Conservation (phyloP, 352 stramenopile genomes). For the Globisporangium cystogenes region DNA sequence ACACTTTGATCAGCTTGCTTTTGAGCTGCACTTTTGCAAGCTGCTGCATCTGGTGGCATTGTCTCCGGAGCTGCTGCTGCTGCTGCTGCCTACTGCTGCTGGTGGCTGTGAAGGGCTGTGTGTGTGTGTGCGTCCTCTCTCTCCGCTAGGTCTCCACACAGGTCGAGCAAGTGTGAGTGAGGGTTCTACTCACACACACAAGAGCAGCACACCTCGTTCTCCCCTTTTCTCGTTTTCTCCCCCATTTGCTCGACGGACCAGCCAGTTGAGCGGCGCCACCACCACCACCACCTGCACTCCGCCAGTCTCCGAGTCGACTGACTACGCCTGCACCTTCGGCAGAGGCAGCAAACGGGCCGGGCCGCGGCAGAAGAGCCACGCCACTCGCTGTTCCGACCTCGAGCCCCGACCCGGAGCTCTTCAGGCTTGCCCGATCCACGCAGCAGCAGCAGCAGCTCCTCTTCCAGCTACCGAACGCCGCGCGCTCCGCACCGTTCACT, state of each 20-base stretch:
- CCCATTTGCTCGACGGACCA: conserved; percentile 1
- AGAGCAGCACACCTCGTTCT: background rate
- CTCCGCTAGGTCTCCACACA: background rate
- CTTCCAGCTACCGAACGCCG: background rate
- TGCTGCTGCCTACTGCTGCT: background rate
- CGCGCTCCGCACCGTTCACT: background rate
- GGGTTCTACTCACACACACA: background rate
- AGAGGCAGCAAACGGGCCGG: conserved; percentile 7
- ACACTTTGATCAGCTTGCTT: no score
- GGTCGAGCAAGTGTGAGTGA: background rate
- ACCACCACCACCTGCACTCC: background rate
- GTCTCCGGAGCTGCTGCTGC: background rate
- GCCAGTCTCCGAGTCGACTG: background rate
- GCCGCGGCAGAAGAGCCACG: conserved; percentile 16
- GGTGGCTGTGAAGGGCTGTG: background rate
- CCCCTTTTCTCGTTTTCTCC: conserved; percentile 2
- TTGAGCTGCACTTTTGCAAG: no score
- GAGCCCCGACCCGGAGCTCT: background rate
- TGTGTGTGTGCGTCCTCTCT: background rate
- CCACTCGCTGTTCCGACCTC: background rate
- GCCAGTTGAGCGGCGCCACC: background rate
- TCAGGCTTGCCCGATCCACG: no score
- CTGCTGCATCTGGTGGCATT: background rate
- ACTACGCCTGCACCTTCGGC: background rate
- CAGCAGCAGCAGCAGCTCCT: background rate